Evolutionary conservation across 2,329 filamentous ascomycete species (phyloP).

Genomic region (Aspergillus aculeatinus): DNA sequence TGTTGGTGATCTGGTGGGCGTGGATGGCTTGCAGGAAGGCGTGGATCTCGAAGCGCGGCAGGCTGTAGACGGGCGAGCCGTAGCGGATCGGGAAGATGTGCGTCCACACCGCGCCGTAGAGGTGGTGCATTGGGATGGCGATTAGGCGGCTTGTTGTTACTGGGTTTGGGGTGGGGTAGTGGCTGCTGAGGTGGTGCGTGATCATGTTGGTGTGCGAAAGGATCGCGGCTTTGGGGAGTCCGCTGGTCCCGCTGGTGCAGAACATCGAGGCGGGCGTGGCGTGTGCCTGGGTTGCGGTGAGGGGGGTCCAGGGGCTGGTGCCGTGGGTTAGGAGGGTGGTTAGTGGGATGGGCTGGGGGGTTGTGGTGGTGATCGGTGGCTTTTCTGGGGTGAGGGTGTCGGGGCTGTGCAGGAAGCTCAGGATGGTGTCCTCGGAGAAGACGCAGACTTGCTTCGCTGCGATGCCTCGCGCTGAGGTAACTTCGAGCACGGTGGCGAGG

Average conservation of each 20-base stretch:
- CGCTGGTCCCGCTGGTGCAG: constrained; percentile 57
- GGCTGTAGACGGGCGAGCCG: constrained; percentile 42
- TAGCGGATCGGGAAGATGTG: constrained; percentile 43
- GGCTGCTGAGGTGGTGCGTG: constrained; percentile 45
- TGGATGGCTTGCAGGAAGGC: constrained; percentile 35
- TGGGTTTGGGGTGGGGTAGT: constrained; percentile 31
- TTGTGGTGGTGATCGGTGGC: not conserved
- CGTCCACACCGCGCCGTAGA: constrained; percentile 40
- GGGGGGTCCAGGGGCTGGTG: constrained; percentile 43
- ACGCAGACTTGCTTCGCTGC: constrained; percentile 20
- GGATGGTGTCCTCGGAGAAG: constrained; percentile 17
- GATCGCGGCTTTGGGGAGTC: constrained; percentile 56
- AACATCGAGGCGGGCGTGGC: constrained; percentile 47
- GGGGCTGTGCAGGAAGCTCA: not conserved
- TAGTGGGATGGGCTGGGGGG: not conserved
- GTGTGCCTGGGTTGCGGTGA: not conserved
- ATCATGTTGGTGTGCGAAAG: constrained; percentile 55
- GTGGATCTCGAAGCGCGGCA: constrained; percentile 41
- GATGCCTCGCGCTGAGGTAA: constrained; percentile 17
- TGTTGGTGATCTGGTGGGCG: constrained; percentile 42
- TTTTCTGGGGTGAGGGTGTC: not conserved
- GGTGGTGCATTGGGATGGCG: constrained; percentile 51
- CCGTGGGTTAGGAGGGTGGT: constrained; percentile 37
- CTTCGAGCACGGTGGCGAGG: constrained; percentile 28
- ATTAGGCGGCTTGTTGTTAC: constrained; percentile 40